These are phyloP conservation scores for Achaetomium macrosporum DNA, from an alignment of 2,329 filamentous ascomycete genomes.

Conservation along the genomic window DNA sequence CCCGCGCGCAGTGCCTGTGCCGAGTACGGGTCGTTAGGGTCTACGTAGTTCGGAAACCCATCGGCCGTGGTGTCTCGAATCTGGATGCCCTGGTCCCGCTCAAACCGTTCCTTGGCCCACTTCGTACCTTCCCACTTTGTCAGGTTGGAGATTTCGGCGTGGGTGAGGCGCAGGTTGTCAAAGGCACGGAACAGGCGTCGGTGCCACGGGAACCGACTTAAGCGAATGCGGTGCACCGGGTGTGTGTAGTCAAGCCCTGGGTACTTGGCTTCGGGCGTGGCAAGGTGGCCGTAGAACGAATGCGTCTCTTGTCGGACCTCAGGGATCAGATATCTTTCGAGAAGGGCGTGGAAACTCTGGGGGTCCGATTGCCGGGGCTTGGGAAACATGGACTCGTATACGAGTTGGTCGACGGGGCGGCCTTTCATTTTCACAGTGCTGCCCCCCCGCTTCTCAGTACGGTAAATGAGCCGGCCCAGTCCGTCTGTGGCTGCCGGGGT, in stretches of 20 bases:
- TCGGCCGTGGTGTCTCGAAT: constrained; percentile 69
- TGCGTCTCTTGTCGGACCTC: constrained; percentile 76
- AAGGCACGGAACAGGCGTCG: constrained; percentile 70
- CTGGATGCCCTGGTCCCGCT: constrained; percentile 63
- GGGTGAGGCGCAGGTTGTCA: constrained; percentile 61
- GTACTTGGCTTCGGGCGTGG: constrained; percentile 75
- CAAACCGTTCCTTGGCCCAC: constrained; percentile 76
- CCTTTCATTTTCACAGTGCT: constrained; percentile 56
- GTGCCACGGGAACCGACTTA: constrained; percentile 72
- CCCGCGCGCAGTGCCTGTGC: constrained; percentile 8
- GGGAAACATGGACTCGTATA: constrained; percentile 69
- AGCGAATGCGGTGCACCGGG: constrained; percentile 67
- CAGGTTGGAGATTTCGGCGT: constrained; percentile 62
- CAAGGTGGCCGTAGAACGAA: constrained; percentile 72
- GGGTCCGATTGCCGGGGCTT: constrained; percentile 63
- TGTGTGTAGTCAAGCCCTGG: constrained; percentile 75
- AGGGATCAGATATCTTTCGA: constrained; percentile 65
- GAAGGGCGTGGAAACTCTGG: constrained; percentile 62
- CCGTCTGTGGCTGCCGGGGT: background rate
- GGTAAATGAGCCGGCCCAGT: background rate
- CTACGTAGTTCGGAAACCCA: constrained; percentile 58
- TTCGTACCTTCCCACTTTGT: constrained; percentile 80
- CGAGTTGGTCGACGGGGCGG: constrained; percentile 62
- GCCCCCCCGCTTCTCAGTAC: background rate
- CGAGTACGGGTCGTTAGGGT: constrained; percentile 35